Evolutionary conservation across 2,329 filamentous ascomycete genomes (phyloP), one percentile per base, ranked within the genome.

Genomic region (Lachnellula arida): DNA sequence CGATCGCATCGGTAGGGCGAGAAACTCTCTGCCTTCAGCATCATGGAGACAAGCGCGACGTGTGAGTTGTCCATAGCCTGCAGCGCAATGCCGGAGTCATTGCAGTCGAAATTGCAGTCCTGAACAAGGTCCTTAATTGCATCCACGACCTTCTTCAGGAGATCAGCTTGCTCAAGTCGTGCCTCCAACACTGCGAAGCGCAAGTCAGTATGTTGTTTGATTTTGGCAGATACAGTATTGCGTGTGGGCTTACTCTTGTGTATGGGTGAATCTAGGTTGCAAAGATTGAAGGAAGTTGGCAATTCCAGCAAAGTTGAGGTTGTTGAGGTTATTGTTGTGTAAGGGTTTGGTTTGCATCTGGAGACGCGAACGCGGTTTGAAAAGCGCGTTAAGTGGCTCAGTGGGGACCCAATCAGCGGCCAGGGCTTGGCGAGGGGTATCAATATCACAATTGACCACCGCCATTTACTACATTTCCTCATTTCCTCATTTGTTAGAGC

Each of bases 61-160:
- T 99, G 94, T 50, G 92, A 97, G 84, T 97, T 99, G 81, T 99
- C 94, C 95, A 99, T 99, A 70, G 94, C 94, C 77, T 99, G 94
- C 55, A 99, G 89, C 51, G 93, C 92, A 70, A 99, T 94, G 61
- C 94, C 94, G 54, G 91, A 93, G 81, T 99, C 95, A 88, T 97
- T 99, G 88, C 95, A 99, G 82, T 99, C 94, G 78, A 99, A 99
- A 79, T 99, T 99, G 86, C 94, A 99, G 78, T 99, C 94, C 76
- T 97, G 94, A 53, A 99, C 94, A 51, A 99, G 86, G 70, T 99
- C 94, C 78, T 97, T 97, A 86, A 99, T 97, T 68, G 95, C 91
- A 73, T 99, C 95, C 70, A 99, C 92, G 62, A 97, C 90, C 88
- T 94, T 96, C 82, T 99, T 99, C 73, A 99, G 84, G 74, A 96